A percentile compares a stretch with the other conserved stretches of the same genome.
These are phyloP conservation scores for Solanum habrochaites DNA, from an alignment of 257 asterid species.

Conservation along the genomic window DNA sequence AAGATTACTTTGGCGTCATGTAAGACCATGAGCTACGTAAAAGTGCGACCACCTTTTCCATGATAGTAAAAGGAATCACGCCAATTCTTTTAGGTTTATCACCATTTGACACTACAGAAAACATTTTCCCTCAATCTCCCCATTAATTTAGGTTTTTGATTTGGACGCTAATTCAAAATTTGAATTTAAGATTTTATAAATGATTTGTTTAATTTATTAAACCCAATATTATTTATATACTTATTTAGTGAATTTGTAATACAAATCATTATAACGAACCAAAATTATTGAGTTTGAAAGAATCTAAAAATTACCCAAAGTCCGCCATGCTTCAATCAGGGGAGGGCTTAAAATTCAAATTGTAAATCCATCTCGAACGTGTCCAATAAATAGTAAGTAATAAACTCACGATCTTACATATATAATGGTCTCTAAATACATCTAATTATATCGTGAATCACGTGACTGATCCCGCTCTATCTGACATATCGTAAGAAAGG, in stretches of 20 bases:
- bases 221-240: not conserved
- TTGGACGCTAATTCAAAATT: not conserved
- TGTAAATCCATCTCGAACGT: too few species aligned
- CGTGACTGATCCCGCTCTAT: too few species aligned
- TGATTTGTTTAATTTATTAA: not conserved
- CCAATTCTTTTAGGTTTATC: not conserved
- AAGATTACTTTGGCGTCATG: not conserved
- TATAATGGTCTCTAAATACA: not conserved
- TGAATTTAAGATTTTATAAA: too few species aligned
- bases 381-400: not conserved
- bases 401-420: not conserved
- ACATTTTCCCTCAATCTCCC: not conserved
- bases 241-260: not conserved
- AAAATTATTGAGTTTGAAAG: not conserved
- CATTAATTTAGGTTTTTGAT: not conserved
- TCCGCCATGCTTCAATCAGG: not conserved
- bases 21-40: not conserved
- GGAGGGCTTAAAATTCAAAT: too few species aligned
- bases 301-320: not conserved
- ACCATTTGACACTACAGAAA: not conserved
- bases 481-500: too few species aligned
- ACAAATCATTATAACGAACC: not conserved
- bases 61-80: not conserved
- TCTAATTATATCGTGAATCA: too few species aligned
- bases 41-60: not conserved